These are phyloP conservation scores for Tolypocladium endophyticum DNA, from an alignment of 2,329 filamentous ascomycete species.

Conservation along the genomic window DNA sequence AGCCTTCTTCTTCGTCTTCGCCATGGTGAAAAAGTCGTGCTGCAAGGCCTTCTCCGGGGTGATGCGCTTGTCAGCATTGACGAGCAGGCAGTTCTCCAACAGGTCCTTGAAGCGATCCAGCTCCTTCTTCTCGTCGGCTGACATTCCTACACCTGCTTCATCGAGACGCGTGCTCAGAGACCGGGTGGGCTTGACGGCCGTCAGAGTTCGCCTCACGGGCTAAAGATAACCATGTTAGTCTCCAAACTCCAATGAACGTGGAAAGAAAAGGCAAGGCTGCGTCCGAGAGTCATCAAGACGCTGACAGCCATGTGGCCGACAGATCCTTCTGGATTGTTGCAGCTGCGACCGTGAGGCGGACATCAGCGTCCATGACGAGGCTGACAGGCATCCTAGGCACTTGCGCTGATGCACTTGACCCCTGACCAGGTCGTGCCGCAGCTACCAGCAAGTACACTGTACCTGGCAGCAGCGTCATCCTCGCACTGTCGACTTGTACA, in stretches of 20 bases:
- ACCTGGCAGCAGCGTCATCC: too few relatives aligned
- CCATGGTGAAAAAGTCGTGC: constrained; percentile 69
- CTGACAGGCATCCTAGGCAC: not conserved
- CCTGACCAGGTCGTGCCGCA: too few relatives aligned
- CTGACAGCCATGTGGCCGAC: not conserved
- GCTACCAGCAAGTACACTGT: too few relatives aligned
- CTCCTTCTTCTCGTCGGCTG: constrained; percentile 64
- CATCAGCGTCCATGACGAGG: not conserved
- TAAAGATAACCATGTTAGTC: not conserved
- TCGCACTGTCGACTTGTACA: too few relatives aligned
- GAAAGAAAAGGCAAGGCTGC: not conserved
- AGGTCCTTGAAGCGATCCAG: constrained; percentile 78
- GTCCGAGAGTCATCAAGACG: not conserved
- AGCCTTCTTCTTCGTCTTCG: not conserved
- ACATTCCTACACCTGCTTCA: constrained; percentile 63
- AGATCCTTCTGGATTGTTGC: not conserved
- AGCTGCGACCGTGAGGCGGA: not conserved
- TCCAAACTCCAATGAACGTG: not conserved
- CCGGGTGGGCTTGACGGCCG: constrained; percentile 58
- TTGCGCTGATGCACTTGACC: not conserved
- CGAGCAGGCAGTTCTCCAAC: constrained; percentile 73
- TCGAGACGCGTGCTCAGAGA: constrained; percentile 75
- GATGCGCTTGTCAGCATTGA: constrained; percentile 89
- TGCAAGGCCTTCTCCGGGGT: constrained; percentile 77
- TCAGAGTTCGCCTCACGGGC: constrained; percentile 50